Evolutionary conservation across 495 filamentous ascomycete genomes (phyloP), one percentile per base, ranked within the genome.

Genomic region (Alectoria sarmentosa): DNA sequence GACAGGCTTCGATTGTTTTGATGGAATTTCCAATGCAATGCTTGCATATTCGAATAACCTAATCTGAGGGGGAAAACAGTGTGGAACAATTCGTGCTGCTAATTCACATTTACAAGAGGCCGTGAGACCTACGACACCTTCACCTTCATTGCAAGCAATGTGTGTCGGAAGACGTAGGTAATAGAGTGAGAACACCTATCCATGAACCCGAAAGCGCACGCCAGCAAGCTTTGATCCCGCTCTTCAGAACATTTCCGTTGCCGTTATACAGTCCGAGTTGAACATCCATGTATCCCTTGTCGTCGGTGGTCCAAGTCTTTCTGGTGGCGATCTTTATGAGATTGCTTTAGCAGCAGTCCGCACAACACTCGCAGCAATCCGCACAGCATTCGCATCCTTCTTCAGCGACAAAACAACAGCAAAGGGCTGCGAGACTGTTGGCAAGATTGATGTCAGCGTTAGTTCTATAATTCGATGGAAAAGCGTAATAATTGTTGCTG

Each of bases 331-430:
- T 39, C 39, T 32, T 38, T 32, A 23, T 23, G 62, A 14, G 54
- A 32, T 4, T 23, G 19, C 38, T 46, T 46, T 58, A 64, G 62
- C 62, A 67, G 26, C 67, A 69, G 17, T 69, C 67, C 5, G 48
- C 63, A 21, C 65, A 71, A 75, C 86, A 88, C 69, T 89, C 85
- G 71, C 80, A 79, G 72, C 86, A 88, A 3, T 88, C 88, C 49
- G 85, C 82, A 71, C 88, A 91, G 76, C 88, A 90, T 68, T 90
- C 88, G 72, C 89, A 91, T 55, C 86, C 82, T 75, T 91, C 85
- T 70, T 90, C 88, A 68, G 86, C 88, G 30, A 91, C 82, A 75
- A 87, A 91, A 70, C 88, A 91, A 71, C 89, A 92, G 79, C 88
- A 90, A 54, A 91, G 75, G 32, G 82, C 80, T 19, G 87, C 87